Evolutionary conservation across 2,329 filamentous ascomycete genomes (phyloP).

Genomic region (Tolypocladium sp.): DNA sequence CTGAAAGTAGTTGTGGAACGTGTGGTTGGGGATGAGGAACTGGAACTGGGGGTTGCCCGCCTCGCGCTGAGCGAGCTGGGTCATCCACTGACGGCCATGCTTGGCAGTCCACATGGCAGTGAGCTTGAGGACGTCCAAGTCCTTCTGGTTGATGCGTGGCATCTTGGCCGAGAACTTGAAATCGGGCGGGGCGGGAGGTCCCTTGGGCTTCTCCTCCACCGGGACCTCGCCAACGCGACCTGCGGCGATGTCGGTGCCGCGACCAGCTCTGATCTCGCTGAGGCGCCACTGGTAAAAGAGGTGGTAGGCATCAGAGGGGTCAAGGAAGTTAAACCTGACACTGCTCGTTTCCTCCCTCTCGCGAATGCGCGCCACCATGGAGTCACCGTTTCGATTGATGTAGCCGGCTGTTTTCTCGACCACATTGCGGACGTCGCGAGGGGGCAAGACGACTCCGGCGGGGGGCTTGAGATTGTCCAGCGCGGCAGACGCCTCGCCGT

Average conservation of each 20-base stretch:
- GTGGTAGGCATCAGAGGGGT: constrained; percentile 71
- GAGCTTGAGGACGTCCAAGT: constrained; percentile 64
- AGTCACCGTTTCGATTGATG: constrained; percentile 58
- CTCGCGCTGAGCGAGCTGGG: constrained; percentile 79
- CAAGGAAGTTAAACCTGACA: constrained; percentile 84
- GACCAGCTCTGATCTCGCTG: constrained; percentile 72
- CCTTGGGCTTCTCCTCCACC: constrained; percentile 57
- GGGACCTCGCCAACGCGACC: constrained; percentile 60
- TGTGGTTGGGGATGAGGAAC: constrained; percentile 91
- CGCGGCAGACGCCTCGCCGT: constrained; percentile 41
- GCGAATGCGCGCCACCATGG: constrained; percentile 76
- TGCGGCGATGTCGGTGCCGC: constrained; percentile 69
- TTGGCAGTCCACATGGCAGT: constrained; percentile 90
- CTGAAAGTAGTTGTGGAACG: constrained; percentile 91
- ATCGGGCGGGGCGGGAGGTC: constrained; percentile 74
- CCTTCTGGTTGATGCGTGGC: constrained; percentile 93
- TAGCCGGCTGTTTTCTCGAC: constrained; percentile 95
- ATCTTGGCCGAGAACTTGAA: constrained; percentile 94
- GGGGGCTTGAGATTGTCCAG: constrained; percentile 70
- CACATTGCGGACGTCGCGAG: constrained; percentile 73
- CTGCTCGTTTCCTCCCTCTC: constrained; percentile 64
- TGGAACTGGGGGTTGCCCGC: constrained; percentile 90
- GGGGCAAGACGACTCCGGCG: constrained; percentile 76
- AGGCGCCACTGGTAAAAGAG: constrained; percentile 88
- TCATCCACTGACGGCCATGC: constrained; percentile 88